A percentile compares a stretch with the other conserved stretches of the same genome.
phyloP scores from a whole-genome alignment of 352 stramenopile genomes.

The Thalassiosira mediterranea region DNA sequence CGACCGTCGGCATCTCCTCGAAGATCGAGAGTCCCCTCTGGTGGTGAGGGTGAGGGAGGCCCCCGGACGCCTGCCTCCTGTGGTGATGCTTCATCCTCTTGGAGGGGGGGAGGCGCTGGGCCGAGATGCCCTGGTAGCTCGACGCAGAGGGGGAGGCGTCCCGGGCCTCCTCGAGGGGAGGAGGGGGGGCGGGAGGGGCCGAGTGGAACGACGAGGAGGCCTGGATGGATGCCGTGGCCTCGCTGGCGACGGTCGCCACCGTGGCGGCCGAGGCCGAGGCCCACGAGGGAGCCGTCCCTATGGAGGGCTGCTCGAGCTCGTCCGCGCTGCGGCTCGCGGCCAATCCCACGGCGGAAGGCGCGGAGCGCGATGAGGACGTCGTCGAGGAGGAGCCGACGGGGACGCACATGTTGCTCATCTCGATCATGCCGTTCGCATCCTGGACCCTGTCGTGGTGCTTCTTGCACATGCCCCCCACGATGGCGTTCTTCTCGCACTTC shows the following conservation, averaged over 20 bases:
- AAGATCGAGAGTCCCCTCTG: slow-evolving; percentile 79
- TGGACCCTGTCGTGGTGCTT: slow-evolving; percentile 46
- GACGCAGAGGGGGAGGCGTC: too few relatives aligned
- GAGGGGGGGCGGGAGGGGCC: not conserved
- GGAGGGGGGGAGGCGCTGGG: not conserved
- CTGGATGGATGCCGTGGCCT: not conserved
- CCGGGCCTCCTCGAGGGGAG: too few relatives aligned
- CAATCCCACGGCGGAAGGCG: too few relatives aligned
- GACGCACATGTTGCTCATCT: not conserved
- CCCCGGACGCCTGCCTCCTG: not conserved
- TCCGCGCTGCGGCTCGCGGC: too few relatives aligned
- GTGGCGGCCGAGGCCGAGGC: not conserved
- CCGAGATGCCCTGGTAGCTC: too few relatives aligned
- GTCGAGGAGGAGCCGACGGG: not conserved
- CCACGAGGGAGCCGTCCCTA: not conserved
- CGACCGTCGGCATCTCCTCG: slow-evolving; percentile 66
- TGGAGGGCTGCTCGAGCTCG: not conserved
- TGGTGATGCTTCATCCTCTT: not conserved
- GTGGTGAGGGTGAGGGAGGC: slow-evolving; percentile 39
- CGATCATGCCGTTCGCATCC: slow-evolving; percentile 32
- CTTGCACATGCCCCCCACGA: slow-evolving; percentile 50
- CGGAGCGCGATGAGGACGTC: too few relatives aligned
- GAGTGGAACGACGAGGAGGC: not conserved
- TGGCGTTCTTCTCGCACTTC: slow-evolving; percentile 45
- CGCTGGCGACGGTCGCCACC: not conserved